Evolutionary conservation across 1,284 basidiomycete species (phyloP).

Genomic region (Gastroboletus turbinatus): DNA sequence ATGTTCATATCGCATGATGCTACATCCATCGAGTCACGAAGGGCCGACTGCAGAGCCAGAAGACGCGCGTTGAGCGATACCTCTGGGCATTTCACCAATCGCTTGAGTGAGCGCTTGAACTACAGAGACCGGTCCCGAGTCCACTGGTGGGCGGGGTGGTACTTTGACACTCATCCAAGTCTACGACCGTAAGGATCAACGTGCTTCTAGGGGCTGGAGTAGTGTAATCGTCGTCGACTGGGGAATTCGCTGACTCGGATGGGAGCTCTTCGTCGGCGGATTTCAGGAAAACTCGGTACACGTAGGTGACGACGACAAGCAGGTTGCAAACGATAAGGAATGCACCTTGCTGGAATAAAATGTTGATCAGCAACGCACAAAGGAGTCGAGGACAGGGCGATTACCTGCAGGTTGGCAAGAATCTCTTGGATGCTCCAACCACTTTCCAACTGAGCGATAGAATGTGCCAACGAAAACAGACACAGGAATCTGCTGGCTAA

Average conservation of each 20-base stretch:
- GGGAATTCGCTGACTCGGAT: not conserved
- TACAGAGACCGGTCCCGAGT: not conserved
- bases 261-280: not conserved
- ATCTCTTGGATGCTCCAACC: not conserved
- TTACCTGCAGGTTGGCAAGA: not conserved
- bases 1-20: not conserved
- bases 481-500: not conserved
- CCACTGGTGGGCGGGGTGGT: not conserved
- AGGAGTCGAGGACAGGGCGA: not conserved
- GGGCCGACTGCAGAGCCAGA: too few relatives aligned
- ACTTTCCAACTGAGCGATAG: not conserved
- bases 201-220: not conserved
- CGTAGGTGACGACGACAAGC: not conserved
- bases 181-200: not conserved
- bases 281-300: not conserved
- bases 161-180: not conserved
- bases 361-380: not conserved
- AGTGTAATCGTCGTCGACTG: not conserved
- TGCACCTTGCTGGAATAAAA: too few relatives aligned
- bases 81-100: not conserved
- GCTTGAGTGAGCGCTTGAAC: not conserved
- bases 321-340: not conserved
- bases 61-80: not conserved
- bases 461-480: not conserved
- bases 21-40: not conserved